These are phyloP conservation scores for Allomyces macrogynus DNA, from an alignment of 192 early-diverging fungal genomes.

Conservation along the genomic window DNA sequence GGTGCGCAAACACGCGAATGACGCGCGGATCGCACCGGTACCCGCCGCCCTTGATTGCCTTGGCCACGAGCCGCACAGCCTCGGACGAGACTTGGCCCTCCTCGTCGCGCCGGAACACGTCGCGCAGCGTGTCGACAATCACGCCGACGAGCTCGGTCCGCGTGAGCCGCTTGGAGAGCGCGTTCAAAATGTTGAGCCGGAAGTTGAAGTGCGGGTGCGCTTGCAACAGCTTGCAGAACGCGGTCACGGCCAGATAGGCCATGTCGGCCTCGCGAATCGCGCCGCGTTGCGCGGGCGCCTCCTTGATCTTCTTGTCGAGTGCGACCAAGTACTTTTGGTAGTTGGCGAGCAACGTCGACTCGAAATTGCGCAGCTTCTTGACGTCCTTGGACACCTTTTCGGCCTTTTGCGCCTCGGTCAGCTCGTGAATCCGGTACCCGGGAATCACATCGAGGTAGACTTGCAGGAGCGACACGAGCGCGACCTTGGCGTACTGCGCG, in stretches of 20 bases:
- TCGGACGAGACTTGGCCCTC: conserved; percentile 69
- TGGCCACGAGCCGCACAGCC: conserved; percentile 64
- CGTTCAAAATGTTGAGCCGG: conserved; percentile 52
- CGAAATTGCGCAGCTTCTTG: conserved; percentile 64
- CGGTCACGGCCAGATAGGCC: conserved; percentile 48
- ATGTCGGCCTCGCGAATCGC: conserved; percentile 7
- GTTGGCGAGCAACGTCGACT: conserved; percentile 55
- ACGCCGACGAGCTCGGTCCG: neutral
- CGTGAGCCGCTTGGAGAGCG: conserved; percentile 16
- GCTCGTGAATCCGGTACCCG: conserved; percentile 69
- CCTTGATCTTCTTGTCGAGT: conserved; percentile 32
- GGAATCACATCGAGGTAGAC: neutral
- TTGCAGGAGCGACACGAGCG: neutral
- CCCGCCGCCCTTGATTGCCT: conserved; percentile 60
- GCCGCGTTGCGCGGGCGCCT: neutral
- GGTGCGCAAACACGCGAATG: conserved; percentile 54
- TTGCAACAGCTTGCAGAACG: conserved; percentile 61
- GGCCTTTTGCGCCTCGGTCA: conserved; percentile 60
- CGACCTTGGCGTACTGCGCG: neutral
- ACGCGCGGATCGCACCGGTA: conserved; percentile 49
- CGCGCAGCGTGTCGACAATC: conserved; percentile 16
- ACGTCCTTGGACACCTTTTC: conserved; percentile 74
- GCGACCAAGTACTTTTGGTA: conserved; percentile 70
- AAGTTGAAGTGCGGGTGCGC: conserved; percentile 89
- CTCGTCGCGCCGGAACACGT: conserved; percentile 65